phyloP scores from a whole-genome alignment of 1,139 yeast genomes.

The Protomyces arabidopsidicola region DNA sequence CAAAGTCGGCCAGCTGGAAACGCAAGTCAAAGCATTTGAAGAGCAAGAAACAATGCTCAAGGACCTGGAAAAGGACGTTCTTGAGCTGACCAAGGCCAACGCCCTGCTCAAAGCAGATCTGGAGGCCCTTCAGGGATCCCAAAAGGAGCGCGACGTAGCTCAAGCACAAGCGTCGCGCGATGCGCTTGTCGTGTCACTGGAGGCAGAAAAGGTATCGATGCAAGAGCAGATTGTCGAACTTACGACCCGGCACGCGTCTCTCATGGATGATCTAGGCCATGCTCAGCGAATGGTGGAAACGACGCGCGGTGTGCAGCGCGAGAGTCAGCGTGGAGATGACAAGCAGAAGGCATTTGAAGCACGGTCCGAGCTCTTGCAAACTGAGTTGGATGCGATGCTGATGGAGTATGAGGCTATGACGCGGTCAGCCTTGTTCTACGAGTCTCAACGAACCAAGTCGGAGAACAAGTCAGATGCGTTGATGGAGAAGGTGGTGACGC shows the following conservation, averaged over 20 bases:
- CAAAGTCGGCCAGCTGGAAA: background rate
- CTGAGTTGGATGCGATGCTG: slow-evolving; percentile 31
- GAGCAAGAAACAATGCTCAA: slow-evolving; percentile 10
- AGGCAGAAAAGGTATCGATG: background rate
- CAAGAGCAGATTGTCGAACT: background rate
- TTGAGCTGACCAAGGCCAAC: background rate
- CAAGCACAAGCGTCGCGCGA: slow-evolving; percentile 4
- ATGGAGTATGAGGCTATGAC: slow-evolving; percentile 31
- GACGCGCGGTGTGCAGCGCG: background rate
- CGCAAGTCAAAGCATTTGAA: background rate
- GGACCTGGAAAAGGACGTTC: slow-evolving; percentile 17
- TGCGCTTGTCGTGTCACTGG: background rate
- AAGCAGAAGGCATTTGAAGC: background rate
- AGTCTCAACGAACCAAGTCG: slow-evolving; percentile 30
- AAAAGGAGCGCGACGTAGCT: slow-evolving; percentile 4
- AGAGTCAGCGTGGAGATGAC: background rate
- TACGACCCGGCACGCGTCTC: background rate
- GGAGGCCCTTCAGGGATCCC: slow-evolving; percentile 10
- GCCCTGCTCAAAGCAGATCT: slow-evolving; percentile 18
- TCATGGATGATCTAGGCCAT: background rate
- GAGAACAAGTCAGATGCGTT: slow-evolving; percentile 30
- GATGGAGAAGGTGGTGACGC: slow-evolving; percentile 29
- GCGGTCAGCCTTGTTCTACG: slow-evolving; percentile 28
- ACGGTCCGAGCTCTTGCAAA: slow-evolving; percentile 28
- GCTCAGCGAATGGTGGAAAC: background rate